Conservation (phyloP, 2,329 filamentous ascomycete species). For the Colletotrichum musae region DNA sequence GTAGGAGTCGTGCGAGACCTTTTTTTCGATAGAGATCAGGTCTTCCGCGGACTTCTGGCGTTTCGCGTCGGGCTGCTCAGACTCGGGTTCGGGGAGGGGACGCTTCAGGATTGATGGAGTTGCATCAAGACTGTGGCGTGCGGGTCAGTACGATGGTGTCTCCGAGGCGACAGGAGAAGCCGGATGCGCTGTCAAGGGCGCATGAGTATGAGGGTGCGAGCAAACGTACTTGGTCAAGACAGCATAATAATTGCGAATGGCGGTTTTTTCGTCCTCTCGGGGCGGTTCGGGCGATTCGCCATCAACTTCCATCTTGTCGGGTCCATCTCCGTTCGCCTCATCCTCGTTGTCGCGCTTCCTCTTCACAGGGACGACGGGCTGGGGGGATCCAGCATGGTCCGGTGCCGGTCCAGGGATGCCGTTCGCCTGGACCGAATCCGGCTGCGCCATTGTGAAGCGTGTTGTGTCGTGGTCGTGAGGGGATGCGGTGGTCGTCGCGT, state of each 20-base stretch:
- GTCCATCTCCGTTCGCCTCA: constrained; percentile 47
- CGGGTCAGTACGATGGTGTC: constrained; percentile 48
- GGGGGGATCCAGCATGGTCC: constrained; percentile 48
- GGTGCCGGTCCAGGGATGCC: constrained; percentile 58
- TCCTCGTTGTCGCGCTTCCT: constrained; percentile 71
- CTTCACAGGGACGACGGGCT: constrained; percentile 61
- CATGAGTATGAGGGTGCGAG: constrained; percentile 26
- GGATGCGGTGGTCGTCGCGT: constrained; percentile 24
- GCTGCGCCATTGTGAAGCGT: constrained; percentile 57
- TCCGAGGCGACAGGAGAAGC: not conserved
- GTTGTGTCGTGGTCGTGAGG: constrained; percentile 9
- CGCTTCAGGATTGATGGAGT: constrained; percentile 69
- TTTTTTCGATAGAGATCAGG: constrained; percentile 64
- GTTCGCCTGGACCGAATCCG: constrained; percentile 56
- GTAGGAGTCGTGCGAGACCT: constrained; percentile 67
- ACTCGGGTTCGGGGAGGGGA: constrained; percentile 60
- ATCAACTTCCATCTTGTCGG: constrained; percentile 47
- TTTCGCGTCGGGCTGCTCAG: constrained; percentile 70
- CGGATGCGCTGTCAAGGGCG: constrained; percentile 21
- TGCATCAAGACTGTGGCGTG: constrained; percentile 64
- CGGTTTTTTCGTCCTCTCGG: constrained; percentile 49
- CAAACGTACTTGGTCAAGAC: constrained; percentile 55
- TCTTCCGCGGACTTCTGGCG: constrained; percentile 70
- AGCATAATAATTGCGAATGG: constrained; percentile 56
- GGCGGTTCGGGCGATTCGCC: constrained; percentile 41